Evolutionary conservation across 2,329 filamentous ascomycete genomes (phyloP).

Genomic region (Arthroderma uncinatum): DNA sequence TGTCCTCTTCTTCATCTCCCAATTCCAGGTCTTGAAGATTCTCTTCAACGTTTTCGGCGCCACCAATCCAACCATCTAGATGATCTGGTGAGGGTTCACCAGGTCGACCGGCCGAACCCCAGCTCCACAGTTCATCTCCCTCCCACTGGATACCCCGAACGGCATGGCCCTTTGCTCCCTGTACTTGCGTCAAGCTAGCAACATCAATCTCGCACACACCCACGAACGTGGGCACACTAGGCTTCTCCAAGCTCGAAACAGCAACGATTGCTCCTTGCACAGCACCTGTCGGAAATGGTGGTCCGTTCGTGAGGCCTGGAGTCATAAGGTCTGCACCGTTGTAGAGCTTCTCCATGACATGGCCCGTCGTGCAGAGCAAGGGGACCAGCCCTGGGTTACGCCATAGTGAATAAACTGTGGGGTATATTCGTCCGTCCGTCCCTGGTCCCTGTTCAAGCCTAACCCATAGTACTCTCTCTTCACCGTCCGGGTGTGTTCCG

Average conservation of each 20-base stretch:
- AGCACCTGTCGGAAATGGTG: constrained; percentile 50
- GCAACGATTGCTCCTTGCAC: constrained; percentile 52
- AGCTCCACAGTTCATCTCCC: constrained; percentile 58
- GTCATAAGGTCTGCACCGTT: constrained; percentile 59
- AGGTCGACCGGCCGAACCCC: constrained; percentile 45
- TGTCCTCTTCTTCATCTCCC: constrained; percentile 31
- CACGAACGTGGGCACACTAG: constrained; percentile 52
- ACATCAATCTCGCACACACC: constrained; percentile 56
- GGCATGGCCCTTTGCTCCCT: constrained; percentile 53
- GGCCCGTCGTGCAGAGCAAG: constrained; percentile 50
- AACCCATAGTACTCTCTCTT: constrained; percentile 54
- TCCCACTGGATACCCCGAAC: constrained; percentile 57
- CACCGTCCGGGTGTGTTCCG: constrained; percentile 46
- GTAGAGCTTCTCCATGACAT: constrained; percentile 50
- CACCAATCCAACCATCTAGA: constrained; percentile 41
- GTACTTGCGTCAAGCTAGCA: constrained; percentile 42
- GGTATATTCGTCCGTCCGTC: constrained; percentile 33
- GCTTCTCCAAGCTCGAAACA: constrained; percentile 48
- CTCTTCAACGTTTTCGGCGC: constrained; percentile 24
- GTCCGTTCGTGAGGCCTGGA: constrained; percentile 52
- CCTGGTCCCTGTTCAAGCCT: constrained; percentile 45
- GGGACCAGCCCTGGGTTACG: constrained; percentile 50
- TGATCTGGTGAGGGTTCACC: constrained; percentile 44
- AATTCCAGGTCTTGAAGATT: constrained; percentile 33
- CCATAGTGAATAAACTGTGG: constrained; percentile 56